Evolutionary conservation across 2,329 filamentous ascomycete species (phyloP).

Genomic region (Ascochyta lentis): DNA sequence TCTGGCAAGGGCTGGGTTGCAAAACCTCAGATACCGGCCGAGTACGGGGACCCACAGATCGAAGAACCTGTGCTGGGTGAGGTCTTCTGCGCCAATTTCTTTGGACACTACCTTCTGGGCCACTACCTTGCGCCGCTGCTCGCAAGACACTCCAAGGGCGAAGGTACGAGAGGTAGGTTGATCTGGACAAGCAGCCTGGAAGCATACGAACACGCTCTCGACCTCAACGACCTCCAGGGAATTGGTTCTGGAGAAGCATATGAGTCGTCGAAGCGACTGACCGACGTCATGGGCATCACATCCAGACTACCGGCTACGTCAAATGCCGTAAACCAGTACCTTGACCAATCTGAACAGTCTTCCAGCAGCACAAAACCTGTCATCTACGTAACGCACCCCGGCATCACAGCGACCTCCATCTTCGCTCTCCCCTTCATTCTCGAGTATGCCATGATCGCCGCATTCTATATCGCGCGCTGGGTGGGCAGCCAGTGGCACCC

Average conservation of each 20-base stretch:
- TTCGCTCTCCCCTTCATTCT: conserved; percentile 76
- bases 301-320: conserved; percentile 69
- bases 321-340: conserved; percentile 50
- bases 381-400: conserved; percentile 84
- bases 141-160: conserved; percentile 52
- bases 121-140: conserved; percentile 82
- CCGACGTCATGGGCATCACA: conserved; percentile 81
- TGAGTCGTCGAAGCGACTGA: conserved; percentile 86
- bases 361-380: conserved; percentile 55
- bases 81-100: conserved; percentile 90
- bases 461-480: conserved; percentile 75
- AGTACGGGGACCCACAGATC: conserved; percentile 24
- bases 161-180: conserved; percentile 65
- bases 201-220: conserved; percentile 64
- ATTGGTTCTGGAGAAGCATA: conserved; percentile 71
- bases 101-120: conserved; percentile 90
- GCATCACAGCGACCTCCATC: conserved; percentile 82
- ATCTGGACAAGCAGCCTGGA: conserved; percentile 91
- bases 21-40: conserved; percentile 57
- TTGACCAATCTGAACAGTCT: conserved; percentile 20
- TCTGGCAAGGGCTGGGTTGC: conserved; percentile 63
- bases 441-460: conserved; percentile 69
- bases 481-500: conserved; percentile 90
- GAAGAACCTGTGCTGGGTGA: conserved; percentile 72
- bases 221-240: conserved; percentile 77